Conservation (phyloP, 192 early-diverging fungal species). For the Cladochytrium replicatum region DNA sequence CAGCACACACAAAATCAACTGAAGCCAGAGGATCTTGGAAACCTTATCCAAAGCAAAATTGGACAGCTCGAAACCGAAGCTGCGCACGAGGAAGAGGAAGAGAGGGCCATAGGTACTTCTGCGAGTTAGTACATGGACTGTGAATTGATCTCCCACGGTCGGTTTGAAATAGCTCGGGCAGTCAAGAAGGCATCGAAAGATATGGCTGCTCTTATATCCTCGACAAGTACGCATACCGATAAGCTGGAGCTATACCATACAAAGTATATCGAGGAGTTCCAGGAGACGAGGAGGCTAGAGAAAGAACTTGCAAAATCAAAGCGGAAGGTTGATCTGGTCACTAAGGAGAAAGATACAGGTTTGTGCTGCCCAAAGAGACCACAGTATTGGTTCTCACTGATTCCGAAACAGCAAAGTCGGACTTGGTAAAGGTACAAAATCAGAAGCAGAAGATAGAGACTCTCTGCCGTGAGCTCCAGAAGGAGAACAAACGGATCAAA, state of each 20-base stretch:
- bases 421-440: constrained; percentile 12
- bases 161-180: constrained; percentile 36
- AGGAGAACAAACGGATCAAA: constrained; percentile 47
- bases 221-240: constrained; percentile 36
- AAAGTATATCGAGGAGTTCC: constrained; percentile 52
- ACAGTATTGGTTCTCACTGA: constrained; percentile 1
- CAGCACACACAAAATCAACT: constrained; percentile 26
- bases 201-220: constrained; percentile 34
- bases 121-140: background rate
- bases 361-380: background rate
- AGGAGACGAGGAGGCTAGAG: constrained; percentile 47
- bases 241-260: constrained; percentile 37
- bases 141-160: background rate
- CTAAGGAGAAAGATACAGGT: constrained; percentile 41
- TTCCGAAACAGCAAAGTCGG: constrained; percentile 12
- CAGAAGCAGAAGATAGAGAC: constrained; percentile 48
- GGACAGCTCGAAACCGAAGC: constrained; percentile 41
- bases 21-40: constrained; percentile 39
- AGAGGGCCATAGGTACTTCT: constrained; percentile 40
- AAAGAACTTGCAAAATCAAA: constrained; percentile 36
- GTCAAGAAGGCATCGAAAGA: constrained; percentile 51
- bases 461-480: constrained; percentile 49
- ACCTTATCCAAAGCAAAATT: constrained; percentile 47
- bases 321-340: constrained; percentile 32
- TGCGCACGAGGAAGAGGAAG: constrained; percentile 44